A percentile compares a stretch with the other conserved stretches of the same genome.
These are phyloP conservation scores for Candida endomychidarum DNA, from an alignment of 805 yeast species.

Conservation along the genomic window DNA sequence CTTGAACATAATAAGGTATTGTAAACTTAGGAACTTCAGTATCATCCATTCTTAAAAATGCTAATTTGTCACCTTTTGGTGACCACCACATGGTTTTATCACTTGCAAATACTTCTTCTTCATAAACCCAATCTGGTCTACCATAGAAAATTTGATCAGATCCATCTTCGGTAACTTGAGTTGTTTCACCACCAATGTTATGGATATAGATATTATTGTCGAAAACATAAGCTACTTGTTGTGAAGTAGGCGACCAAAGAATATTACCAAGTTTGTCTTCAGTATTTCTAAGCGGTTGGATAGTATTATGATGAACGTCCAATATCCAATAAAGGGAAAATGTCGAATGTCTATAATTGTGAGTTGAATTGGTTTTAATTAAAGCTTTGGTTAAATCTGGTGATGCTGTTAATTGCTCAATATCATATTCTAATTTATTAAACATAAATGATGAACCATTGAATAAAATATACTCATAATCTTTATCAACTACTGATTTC, in stretches of 20 bases:
- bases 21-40: conserved; percentile 52
- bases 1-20: conserved; percentile 50
- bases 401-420: conserved; percentile 60
- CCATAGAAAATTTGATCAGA: conserved; percentile 56
- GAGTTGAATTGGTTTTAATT: conserved; percentile 58
- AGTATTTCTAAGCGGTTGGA: conserved; percentile 21
- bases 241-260: conserved; percentile 62
- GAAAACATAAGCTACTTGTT: conserved; percentile 54
- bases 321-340: conserved; percentile 61
- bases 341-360: conserved; percentile 74
- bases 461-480: conserved; percentile 47
- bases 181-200: conserved; percentile 27
- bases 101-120: conserved; percentile 66
- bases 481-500: conserved; percentile 49
- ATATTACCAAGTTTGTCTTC: conserved; percentile 47
- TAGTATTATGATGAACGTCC: conserved; percentile 40
- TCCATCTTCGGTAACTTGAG: conserved; percentile 53
- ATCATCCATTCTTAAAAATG: conserved; percentile 60
- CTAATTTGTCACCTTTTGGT: conserved; percentile 55
- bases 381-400: conserved; percentile 63
- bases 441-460: conserved; percentile 47
- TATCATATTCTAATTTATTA: conserved; percentile 39
- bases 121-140: conserved; percentile 81
- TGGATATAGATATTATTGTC: conserved; percentile 56
- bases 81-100: conserved; percentile 77